Percentiles rank a stretch among this genome's conserved stretches.
Evolutionary conservation across 148 eudicot genomes (phyloP).

Genomic region (Hydrangea macrophylla): DNA sequence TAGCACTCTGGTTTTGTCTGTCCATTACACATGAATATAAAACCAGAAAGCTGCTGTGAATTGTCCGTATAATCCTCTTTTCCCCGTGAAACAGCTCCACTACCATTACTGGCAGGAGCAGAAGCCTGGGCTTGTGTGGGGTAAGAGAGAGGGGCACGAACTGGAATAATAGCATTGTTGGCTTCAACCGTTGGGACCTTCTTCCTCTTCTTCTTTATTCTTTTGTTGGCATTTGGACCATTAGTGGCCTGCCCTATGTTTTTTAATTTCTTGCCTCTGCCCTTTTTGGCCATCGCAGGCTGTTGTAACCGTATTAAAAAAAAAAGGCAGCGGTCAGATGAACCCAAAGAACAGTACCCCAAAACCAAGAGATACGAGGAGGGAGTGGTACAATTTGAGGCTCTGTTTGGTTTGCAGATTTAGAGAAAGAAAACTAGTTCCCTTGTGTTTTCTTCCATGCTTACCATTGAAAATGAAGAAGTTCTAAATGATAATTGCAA

Average conservation of each 20-base stretch:
- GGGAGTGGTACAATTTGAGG: not conserved
- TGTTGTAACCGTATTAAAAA: conserved; percentile 10
- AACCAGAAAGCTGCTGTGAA: conserved; percentile 20
- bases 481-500: no score
- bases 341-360: not conserved
- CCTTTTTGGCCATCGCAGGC: conserved; percentile 22
- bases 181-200: not conserved
- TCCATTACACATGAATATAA: conserved; percentile 55
- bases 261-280: conserved; percentile 12
- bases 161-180: conserved; percentile 1
- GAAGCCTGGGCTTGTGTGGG: not conserved
- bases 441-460: no score
- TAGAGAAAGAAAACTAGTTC: no score
- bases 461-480: no score
- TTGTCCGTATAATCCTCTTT: not conserved
- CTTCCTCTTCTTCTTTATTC: conserved; percentile 13
- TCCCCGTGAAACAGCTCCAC: not conserved
- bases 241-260: not conserved
- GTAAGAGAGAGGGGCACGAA: not conserved
- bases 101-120: conserved; percentile 9
- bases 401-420: no score
- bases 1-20: conserved; percentile 54
- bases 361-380: not conserved
- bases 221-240: conserved; percentile 8
- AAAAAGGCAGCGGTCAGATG: conserved; percentile 1